These are phyloP conservation scores for Striga hermonthica DNA, from an alignment of 305 asterid species.

Conservation along the genomic window DNA sequence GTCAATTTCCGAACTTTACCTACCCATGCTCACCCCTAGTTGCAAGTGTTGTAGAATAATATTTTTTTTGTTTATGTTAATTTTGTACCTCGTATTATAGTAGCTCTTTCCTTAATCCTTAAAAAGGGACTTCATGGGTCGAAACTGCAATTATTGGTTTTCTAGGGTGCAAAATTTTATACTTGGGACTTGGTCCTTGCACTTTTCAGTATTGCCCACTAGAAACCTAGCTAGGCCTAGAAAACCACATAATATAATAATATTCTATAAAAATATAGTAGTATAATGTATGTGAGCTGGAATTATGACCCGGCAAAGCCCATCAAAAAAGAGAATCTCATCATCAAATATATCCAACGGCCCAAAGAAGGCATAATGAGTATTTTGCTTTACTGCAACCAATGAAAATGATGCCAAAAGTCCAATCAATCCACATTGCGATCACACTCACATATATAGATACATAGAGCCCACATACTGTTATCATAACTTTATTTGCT, in stretches of 20 bases:
- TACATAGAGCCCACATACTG: no score
- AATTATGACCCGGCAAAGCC: constrained; percentile 34
- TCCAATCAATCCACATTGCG: constrained; percentile 30
- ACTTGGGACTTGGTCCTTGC: constrained; percentile 3
- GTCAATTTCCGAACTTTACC: no score
- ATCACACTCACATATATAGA: neutral
- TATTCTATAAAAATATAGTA: no score
- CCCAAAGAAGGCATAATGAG: constrained; percentile 32
- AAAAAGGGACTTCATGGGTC: neutral
- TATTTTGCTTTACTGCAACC: constrained; percentile 13
- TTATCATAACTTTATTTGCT: no score
- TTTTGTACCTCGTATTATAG: no score
- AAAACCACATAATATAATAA: neutral
- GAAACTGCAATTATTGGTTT: neutral
- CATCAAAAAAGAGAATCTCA: constrained; percentile 32
- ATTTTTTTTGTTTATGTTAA: no score
- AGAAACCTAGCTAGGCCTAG: neutral
- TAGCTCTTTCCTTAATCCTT: no score
- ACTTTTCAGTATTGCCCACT: neutral
- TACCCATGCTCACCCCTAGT: no score
- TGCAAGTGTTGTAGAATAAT: no score
- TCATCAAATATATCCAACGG: constrained; percentile 40
- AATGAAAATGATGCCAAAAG: constrained; percentile 34
- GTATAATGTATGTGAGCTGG: constrained; percentile 36
- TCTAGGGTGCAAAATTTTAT: neutral